phyloP scores from a whole-genome alignment of 352 stramenopile genomes.

The Globisporangium takayamanum region DNA sequence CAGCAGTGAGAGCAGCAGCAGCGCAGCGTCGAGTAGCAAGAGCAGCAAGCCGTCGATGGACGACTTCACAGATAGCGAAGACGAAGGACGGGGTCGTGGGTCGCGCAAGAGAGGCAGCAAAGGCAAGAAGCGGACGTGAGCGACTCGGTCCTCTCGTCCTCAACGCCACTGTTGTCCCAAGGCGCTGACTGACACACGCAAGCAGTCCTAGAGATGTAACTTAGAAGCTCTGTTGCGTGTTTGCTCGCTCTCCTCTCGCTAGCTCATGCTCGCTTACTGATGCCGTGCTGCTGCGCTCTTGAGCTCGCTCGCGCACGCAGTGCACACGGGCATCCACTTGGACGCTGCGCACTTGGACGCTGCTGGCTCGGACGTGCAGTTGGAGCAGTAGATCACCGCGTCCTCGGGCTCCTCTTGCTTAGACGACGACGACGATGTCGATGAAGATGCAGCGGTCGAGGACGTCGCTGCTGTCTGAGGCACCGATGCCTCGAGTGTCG shows the following conservation, averaged over 20 bases:
- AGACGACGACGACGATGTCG: not conserved
- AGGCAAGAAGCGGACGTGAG: slow-evolving; percentile 13
- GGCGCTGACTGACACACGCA: not conserved
- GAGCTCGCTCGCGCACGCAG: slow-evolving; percentile 37
- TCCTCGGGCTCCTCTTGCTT: slow-evolving; percentile 22
- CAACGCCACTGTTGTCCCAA: not conserved
- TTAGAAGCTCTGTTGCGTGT: slow-evolving; percentile 3
- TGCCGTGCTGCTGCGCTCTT: slow-evolving; percentile 26
- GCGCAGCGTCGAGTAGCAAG: not conserved
- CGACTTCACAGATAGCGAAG: slow-evolving; percentile 10
- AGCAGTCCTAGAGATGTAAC: slow-evolving; percentile 5
- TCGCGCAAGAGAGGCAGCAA: slow-evolving; percentile 13
- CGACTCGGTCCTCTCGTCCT: not conserved
- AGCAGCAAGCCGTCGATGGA: not conserved
- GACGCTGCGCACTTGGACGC: slow-evolving; percentile 76
- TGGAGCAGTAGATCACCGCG: slow-evolving; percentile 57
- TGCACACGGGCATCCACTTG: slow-evolving; percentile 84
- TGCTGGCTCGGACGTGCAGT: slow-evolving; percentile 41
- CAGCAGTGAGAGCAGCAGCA: not conserved
- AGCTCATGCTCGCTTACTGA: not conserved
- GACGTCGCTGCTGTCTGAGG: not conserved
- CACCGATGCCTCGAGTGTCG: not conserved
- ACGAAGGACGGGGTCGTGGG: slow-evolving; percentile 7
- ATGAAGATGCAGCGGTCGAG: not conserved
- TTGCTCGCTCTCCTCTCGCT: not conserved